A percentile compares a stretch with the other conserved stretches of the same genome.
Conservation (phyloP, 2,329 filamentous ascomycete genomes). For the Colletotrichum caudatum region DNA sequence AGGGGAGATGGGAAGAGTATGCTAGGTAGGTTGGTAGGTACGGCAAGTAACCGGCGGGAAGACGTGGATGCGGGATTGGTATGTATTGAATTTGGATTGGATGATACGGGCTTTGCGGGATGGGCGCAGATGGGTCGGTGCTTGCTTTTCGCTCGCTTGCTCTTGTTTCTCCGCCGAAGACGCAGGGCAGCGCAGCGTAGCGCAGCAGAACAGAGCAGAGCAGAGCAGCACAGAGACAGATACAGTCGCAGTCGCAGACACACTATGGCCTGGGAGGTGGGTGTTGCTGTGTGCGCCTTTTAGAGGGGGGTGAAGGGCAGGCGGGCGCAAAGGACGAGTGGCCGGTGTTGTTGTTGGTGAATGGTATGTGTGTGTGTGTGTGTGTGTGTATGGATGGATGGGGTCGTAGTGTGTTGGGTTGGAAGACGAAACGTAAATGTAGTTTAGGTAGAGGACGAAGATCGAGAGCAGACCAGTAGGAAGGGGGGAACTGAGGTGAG, state of each 20-base stretch:
- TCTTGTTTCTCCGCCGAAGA: slow-evolving; percentile 40
- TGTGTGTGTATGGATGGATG: neutral
- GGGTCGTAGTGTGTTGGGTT: slow-evolving; percentile 1
- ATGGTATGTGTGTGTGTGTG: neutral
- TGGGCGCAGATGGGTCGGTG: slow-evolving; percentile 37
- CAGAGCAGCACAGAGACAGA: slow-evolving; percentile 3
- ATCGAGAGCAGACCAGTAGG: neutral
- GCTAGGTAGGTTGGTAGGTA: neutral
- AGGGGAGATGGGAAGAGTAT: neutral
- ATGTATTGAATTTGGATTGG: slow-evolving; percentile 33
- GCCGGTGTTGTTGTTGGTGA: slow-evolving; percentile 4
- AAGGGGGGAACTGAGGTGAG: neutral
- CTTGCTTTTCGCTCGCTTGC: slow-evolving; percentile 25
- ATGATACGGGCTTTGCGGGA: slow-evolving; percentile 37
- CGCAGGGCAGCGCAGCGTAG: slow-evolving; percentile 12
- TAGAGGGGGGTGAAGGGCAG: neutral
- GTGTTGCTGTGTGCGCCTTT: neutral
- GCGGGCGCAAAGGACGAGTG: slow-evolving; percentile 1
- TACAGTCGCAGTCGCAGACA: slow-evolving; percentile 31
- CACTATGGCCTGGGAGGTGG: slow-evolving; percentile 17
- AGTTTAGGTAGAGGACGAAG: slow-evolving; percentile 2
- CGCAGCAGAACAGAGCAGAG: no score
- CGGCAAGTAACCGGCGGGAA: slow-evolving; percentile 9
- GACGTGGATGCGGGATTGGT: slow-evolving; percentile 18
- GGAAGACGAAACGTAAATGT: neutral